Evolutionary conservation across 306 rosid species (phyloP), one percentile per base, ranked within the genome.

Genomic region (Crataegus laevigata): DNA sequence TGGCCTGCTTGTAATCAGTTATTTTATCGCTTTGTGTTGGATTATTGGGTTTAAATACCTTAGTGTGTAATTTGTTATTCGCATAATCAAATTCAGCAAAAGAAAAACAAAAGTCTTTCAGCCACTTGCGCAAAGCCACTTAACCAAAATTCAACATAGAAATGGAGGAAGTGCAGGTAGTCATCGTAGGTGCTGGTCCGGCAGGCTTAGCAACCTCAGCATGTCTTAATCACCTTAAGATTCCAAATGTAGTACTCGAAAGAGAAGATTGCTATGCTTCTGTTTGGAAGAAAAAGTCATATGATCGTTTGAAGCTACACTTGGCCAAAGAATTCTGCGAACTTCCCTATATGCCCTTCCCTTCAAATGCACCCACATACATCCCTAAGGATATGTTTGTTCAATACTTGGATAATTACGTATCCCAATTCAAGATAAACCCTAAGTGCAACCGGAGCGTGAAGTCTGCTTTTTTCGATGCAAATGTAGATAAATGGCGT

Each of bases 161-260:
- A 68, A 77, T 68, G 85, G 82, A 68, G 65, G 72, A 71, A 51
- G 70, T 65, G 15, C 64, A 6, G 12, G 32, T 40, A 10, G 86
- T 78, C 9, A 78, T 82, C 0, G 80, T 78, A 1, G 86, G 78
- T 3, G 86, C 86, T 0, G 86, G 86, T 10, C 81, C 86, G 66
- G 76, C 86, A 1, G 84, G 87, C 28, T 72, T 80, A 0, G 82
- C 87, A 13, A 80, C 82, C 57, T 45, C 80, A 1, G 84, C 84
- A 15, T 84, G 74, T 28, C 70, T 77, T 3, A 68, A 7, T 8
- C 14, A 52, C 0, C 64, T 34, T 2, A 77, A 79, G 0, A 80
- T 84, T 50, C 62, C 84, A 0, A 52, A 84, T 4, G 51, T 77
- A 11, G 34, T 83, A 11, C 69, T 83, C 3, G 87, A 83, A 30